These are phyloP conservation scores for Colletotrichum viniferum DNA, from an alignment of 2,329 filamentous ascomycete species.

Conservation along the genomic window DNA sequence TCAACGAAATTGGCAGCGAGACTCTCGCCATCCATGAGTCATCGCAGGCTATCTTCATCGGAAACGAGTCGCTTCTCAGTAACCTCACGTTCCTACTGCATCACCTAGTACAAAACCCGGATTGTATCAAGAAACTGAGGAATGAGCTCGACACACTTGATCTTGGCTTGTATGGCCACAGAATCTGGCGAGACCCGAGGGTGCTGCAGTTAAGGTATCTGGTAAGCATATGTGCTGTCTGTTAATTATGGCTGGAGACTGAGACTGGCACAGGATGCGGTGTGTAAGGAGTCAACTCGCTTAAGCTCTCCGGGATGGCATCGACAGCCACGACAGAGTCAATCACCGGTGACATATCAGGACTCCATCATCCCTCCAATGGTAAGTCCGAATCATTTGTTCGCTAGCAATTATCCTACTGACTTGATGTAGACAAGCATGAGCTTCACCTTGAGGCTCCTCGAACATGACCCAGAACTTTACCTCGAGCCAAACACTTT, in stretches of 20 bases:
- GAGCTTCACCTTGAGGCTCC: constrained; percentile 20
- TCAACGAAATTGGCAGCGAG: constrained; percentile 9
- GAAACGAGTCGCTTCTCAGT: constrained; percentile 23
- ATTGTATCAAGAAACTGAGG: constrained; percentile 3
- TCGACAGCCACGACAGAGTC: constrained; percentile 19
- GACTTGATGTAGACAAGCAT: constrained; percentile 1
- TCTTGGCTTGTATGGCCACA: constrained; percentile 2
- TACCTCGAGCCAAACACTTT: constrained; percentile 16
- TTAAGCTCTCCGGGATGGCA: constrained; percentile 23
- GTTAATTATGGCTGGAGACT: background rate
- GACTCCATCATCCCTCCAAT: constrained; percentile 7
- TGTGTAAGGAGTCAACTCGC: constrained; percentile 22
- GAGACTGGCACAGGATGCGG: constrained; percentile 13
- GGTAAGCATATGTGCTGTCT: background rate
- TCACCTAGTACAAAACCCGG: constrained; percentile 13
- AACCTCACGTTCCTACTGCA: constrained; percentile 21
- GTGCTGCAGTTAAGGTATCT: constrained; percentile 10
- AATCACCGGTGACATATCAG: background rate
- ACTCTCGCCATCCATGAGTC: constrained; percentile 10
- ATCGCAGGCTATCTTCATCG: constrained; percentile 23
- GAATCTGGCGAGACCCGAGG: constrained; percentile 16
- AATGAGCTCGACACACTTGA: constrained; percentile 19
- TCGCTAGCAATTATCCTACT: background rate
- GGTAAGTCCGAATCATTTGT: background rate
- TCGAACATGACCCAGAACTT: constrained; percentile 14